These are phyloP conservation scores for Candida schatavii DNA, from an alignment of 805 yeast species.

Conservation along the genomic window DNA sequence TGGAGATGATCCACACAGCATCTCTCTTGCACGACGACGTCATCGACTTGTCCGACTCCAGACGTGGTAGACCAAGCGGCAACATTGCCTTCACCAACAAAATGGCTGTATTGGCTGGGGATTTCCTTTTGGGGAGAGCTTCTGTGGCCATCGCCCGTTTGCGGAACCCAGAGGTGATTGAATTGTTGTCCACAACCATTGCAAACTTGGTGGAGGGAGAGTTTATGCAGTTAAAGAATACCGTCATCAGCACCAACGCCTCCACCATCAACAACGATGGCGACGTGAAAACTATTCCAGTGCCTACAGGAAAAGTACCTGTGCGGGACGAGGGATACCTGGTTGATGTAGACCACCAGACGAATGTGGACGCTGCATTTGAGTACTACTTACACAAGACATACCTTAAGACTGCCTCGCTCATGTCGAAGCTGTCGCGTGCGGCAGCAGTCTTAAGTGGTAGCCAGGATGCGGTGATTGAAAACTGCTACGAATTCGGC, in stretches of 20 bases:
- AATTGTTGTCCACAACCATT: conserved; percentile 89
- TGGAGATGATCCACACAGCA: conserved; percentile 98
- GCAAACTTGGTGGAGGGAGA: conserved; percentile 98
- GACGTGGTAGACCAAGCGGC: conserved; percentile 90
- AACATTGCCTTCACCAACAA: conserved; percentile 93
- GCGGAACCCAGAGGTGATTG: conserved; percentile 96
- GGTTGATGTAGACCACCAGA: conserved; percentile 55
- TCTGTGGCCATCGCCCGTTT: conserved; percentile 92
- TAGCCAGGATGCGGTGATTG: conserved; percentile 69
- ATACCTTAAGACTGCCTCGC: conserved; percentile 88
- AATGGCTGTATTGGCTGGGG: conserved; percentile 97
- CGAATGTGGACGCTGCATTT: conserved; percentile 82
- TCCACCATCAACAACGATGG: conserved; percentile 51
- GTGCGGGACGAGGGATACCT: conserved; percentile 58
- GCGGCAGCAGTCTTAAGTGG: conserved; percentile 94
- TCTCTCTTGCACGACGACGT: conserved; percentile 95
- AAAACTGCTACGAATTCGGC: conserved; percentile 87
- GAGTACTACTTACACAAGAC: conserved; percentile 95
- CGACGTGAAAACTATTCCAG: conserved; percentile 46
- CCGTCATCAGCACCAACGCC: conserved; percentile 54
- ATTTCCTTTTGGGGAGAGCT: conserved; percentile 91
- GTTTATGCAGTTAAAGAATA: conserved; percentile 96
- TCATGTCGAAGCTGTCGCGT: conserved; percentile 90
- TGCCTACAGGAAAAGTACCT: conserved; percentile 62
- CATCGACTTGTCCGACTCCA: conserved; percentile 81